These are phyloP conservation scores for Penicillium verhagenii DNA, from an alignment of 495 filamentous ascomycete species.

Conservation along the genomic window DNA sequence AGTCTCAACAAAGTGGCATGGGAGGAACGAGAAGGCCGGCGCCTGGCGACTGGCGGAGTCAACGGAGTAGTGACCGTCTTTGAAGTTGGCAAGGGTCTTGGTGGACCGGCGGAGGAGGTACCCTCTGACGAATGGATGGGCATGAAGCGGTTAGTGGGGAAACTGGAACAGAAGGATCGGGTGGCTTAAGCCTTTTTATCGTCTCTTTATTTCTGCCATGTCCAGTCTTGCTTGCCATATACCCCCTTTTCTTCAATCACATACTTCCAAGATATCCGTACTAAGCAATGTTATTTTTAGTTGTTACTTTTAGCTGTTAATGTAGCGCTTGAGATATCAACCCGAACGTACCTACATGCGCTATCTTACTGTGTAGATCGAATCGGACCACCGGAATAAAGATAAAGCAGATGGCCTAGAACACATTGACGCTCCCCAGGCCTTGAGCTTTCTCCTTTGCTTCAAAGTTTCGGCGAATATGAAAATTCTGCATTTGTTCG, in stretches of 20 bases:
- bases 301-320: too few species aligned
- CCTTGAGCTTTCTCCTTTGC: neutral
- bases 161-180: constrained; percentile 56
- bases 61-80: constrained; percentile 89
- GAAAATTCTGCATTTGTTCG: too few species aligned
- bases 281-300: too few species aligned
- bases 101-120: constrained; percentile 69
- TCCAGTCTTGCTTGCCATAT: constrained; percentile 28
- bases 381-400: too few species aligned
- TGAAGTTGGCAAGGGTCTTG: constrained; percentile 83
- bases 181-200: constrained; percentile 21
- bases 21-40: constrained; percentile 84
- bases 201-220: constrained; percentile 11
- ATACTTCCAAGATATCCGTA: constrained; percentile 19
- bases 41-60: constrained; percentile 83
- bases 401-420: neutral
- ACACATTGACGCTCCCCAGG: neutral
- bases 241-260: constrained; percentile 27
- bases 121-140: constrained; percentile 86
- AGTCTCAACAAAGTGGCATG: constrained; percentile 92
- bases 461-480: neutral
- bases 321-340: too few species aligned
- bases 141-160: constrained; percentile 80
- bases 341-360: too few species aligned
- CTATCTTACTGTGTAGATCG: too few species aligned